Percentiles rank a stretch among this genome's conserved stretches.
phyloP scores from a whole-genome alignment of 2,329 filamentous ascomycete genomes.

The Fusarium denticulatum region DNA sequence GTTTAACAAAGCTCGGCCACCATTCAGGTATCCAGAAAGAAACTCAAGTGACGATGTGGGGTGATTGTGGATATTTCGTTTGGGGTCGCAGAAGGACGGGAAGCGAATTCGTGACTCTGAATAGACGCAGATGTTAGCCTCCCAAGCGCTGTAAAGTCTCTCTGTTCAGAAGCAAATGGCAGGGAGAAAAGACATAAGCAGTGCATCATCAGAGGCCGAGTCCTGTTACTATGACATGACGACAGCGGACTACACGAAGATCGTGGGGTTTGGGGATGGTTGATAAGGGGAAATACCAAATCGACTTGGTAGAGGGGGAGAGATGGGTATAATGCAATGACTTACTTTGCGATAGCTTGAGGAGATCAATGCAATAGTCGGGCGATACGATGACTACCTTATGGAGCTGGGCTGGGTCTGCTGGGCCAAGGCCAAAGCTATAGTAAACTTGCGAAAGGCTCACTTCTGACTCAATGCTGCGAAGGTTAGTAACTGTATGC shows the following conservation, averaged over 20 bases:
- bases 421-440: conserved; percentile 29
- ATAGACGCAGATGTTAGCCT: conserved; percentile 13
- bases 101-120: conserved; percentile 12
- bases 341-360: conserved; percentile 31
- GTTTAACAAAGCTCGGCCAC: conserved; percentile 33
- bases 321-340: conserved; percentile 9
- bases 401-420: conserved; percentile 16
- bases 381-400: conserved; percentile 21
- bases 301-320: background rate
- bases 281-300: conserved; percentile 17
- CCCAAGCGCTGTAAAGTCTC: conserved; percentile 6
- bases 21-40: conserved; percentile 39
- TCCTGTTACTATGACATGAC: conserved; percentile 40
- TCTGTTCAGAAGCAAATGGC: background rate
- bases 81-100: conserved; percentile 27
- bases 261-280: conserved; percentile 17
- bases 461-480: conserved; percentile 36
- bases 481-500: conserved; percentile 31
- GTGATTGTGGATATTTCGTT: conserved; percentile 20
- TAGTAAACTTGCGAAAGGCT: conserved; percentile 27
- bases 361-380: conserved; percentile 30
- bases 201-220: conserved; percentile 33
- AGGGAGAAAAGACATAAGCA: conserved; percentile 1
- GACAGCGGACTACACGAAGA: conserved; percentile 24
- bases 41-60: conserved; percentile 28